Evolutionary conservation across 1,284 basidiomycete species (phyloP).

Genomic region (Sporisorium iseilematis-ciliati): DNA sequence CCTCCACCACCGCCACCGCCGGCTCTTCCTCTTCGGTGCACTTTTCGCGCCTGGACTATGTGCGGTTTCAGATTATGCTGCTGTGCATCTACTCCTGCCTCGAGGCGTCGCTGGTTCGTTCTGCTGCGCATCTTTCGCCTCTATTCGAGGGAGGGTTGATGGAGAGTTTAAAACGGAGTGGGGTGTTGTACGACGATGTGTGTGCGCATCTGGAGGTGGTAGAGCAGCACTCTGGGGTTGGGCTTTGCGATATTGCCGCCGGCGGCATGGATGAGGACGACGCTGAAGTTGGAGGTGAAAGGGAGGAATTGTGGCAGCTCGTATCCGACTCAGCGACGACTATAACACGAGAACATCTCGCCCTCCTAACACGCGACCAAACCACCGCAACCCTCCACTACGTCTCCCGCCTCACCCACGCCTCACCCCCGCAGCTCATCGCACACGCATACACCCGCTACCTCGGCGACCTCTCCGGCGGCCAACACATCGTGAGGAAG

Average conservation of each 20-base stretch:
- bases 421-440: slow-evolving; percentile 11
- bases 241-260: slow-evolving; percentile 24
- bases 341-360: slow-evolving; percentile 36
- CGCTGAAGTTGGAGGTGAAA: no score
- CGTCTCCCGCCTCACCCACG: slow-evolving; percentile 19
- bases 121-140: background rate
- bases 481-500: slow-evolving; percentile 79
- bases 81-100: slow-evolving; percentile 40
- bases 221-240: slow-evolving; percentile 23
- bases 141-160: slow-evolving; percentile 24
- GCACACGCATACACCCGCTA: slow-evolving; percentile 73
- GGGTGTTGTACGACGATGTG: slow-evolving; percentile 24
- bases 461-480: slow-evolving; percentile 86
- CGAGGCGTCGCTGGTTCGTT: background rate
- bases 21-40: background rate
- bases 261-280: slow-evolving; percentile 14
- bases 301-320: background rate
- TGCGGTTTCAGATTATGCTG: slow-evolving; percentile 55
- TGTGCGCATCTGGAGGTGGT: slow-evolving; percentile 28
- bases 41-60: slow-evolving; percentile 51
- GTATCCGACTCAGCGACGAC: no score
- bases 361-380: slow-evolving; percentile 40
- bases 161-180: slow-evolving; percentile 17
- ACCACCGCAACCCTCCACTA: slow-evolving; percentile 33
- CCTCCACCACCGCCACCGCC: slow-evolving; percentile 16